Evolutionary conservation across 1,284 basidiomycete genomes (phyloP), one percentile per base, ranked within the genome.

Genomic region (Trichosporon ovoides): DNA sequence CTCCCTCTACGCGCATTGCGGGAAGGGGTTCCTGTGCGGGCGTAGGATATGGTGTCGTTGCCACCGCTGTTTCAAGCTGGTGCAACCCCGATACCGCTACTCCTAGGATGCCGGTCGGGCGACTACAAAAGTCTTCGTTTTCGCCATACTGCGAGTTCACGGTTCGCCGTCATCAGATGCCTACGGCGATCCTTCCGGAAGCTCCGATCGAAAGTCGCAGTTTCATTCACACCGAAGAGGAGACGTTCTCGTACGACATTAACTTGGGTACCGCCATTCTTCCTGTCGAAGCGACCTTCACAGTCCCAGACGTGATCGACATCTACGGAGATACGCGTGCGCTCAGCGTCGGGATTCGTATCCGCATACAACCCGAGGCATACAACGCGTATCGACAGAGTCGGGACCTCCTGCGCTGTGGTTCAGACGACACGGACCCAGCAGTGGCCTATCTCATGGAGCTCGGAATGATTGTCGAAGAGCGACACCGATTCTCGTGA

Each of bases 401-500:
- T 9, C 22, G 16, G 19, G 43, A 22, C 1, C n/a, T 31, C 11
- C 28, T 48, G 24, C 14, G 10, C 24, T 22, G 43, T 14, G 40
- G 14, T 7, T 4, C 11, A 16, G 9, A 16, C 43, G n/a, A n/a
- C 28, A 3, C 22, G n/a, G 43, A 48, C 43, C 43, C 22, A 7
- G n/a, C 43, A 5, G 43, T 50, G 16, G 28, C 51, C 28, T 10
- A 49, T 34, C 58, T 76, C 50, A 51, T 68, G 1, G 74, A 76
- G 57, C 60, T 77, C 0, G 72, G 73, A 1, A 74, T 76, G 73
- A 72, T 73, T 28, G 70, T 77, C 9, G 73, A 76, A 48, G 74
- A 77, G 52, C 55, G 62, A 11, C 70, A 75, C 50, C 55, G 66
- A 16, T 73, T 68, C 53, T 60, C 38, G 72, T 75, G 55, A 66